Base-by-base conservation (phyloP, 225 moss, liverwort and hornwort genomes). In the Climacium dendroides region DNA sequence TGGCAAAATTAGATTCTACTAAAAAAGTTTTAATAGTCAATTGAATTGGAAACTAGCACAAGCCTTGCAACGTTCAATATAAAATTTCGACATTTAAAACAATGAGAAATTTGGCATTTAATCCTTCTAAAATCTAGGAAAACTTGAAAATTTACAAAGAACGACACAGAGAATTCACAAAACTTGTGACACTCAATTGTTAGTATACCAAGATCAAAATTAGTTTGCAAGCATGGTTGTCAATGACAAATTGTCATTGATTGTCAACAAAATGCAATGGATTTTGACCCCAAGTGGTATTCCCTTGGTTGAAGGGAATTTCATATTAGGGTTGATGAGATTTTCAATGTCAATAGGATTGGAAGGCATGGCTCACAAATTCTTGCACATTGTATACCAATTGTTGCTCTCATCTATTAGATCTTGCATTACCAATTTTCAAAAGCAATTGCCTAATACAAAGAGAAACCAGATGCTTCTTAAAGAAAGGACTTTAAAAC, bases 121-220 rank as follows among this genome's bases (percentile, higher is more conserved):
- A 37, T 39, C 20, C 5, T 23, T 13, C 13, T 13, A 69, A 69
- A 69, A 39, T 39, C 6, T 8, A 0, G 2, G 2, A 65, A 19
- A 35, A 1, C 5, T 0, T 35, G 0, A 0, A 69, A 23, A 7
- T 39, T 24, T 3, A 41, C 5, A 39, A 1, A 41, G 0, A 41
- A 70, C 25, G 14, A 26, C 25, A 70, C n/a, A n/a, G n/a, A n/a
- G n/a, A n/a, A n/a, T n/a, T n/a, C n/a, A n/a, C n/a, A n/a, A n/a
- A n/a, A n/a, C n/a, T n/a, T n/a, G n/a, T n/a, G n/a, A n/a, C n/a
- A n/a, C n/a, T n/a, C n/a, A n/a, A n/a, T n/a, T n/a, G n/a, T n/a
- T n/a, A n/a, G n/a, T n/a, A n/a, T n/a, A n/a, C n/a, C n/a, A n/a
- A n/a, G 70, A 41, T 70, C 41, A 41, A 70, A 41, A 41, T 8